phyloP scores from a whole-genome alignment of 345 rosid genomes.

The Ailanthus altissimus region DNA sequence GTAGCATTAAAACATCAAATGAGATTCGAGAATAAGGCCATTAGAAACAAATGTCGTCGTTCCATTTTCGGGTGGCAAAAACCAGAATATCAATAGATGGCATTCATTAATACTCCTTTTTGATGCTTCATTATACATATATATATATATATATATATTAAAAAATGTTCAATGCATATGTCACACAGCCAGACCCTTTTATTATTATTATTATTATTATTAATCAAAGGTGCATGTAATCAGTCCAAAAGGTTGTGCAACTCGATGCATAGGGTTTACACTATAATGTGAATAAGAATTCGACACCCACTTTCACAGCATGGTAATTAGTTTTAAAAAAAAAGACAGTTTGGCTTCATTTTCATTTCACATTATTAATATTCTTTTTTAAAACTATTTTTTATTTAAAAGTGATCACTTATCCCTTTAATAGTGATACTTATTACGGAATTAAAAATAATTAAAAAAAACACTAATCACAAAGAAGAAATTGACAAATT shows the following conservation, averaged over 20 bases:
- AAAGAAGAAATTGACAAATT: too few species aligned
- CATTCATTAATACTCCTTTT: conserved; percentile 19
- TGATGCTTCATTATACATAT: not conserved
- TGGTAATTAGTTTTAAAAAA: not conserved
- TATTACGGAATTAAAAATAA: too few species aligned
- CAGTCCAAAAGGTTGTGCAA: conserved; percentile 17
- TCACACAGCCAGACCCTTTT: conserved; percentile 12
- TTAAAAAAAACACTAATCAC: too few species aligned
- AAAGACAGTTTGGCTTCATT: not conserved
- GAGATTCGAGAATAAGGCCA: conserved; percentile 14
- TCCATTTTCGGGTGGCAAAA: conserved; percentile 19
- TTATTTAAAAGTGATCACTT: too few species aligned
- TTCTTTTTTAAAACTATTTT: too few species aligned
- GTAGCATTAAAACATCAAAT: not conserved
- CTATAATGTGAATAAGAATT: not conserved
- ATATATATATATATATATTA: not conserved
- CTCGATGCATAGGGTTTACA: not conserved
- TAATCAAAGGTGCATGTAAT: conserved; percentile 12
- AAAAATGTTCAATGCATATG: conserved; percentile 3
- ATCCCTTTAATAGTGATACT: too few species aligned
- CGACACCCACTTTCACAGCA: not conserved
- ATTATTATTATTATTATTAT: conserved; percentile 16
- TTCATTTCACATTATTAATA: not conserved
- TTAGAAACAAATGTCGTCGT: conserved; percentile 37
- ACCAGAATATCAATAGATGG: conserved; percentile 19